A percentile compares a stretch with the other conserved stretches of the same genome.
Conservation (phyloP, 148 eudicot species). For the Cornus suecica region DNA sequence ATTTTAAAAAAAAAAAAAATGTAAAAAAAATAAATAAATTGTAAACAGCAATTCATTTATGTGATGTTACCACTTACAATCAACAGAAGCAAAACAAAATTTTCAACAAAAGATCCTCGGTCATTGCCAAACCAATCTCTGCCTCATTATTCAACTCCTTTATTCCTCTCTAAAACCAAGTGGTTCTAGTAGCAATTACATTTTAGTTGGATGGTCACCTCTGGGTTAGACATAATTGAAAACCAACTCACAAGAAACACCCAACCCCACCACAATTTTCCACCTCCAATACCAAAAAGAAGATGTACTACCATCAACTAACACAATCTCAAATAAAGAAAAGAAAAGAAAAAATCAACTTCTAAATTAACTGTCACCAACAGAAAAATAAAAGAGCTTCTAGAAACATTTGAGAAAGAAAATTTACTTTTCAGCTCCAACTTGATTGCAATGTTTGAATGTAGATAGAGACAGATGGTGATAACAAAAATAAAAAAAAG, state of each 20-base stretch:
- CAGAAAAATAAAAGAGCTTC: conserved; percentile 6
- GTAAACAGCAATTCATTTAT: neutral
- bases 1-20: too few species aligned
- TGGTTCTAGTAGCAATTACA: conserved; percentile 15
- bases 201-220: conserved; percentile 14
- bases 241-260: neutral
- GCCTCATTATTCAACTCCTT: neutral
- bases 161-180: neutral
- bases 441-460: neutral
- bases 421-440: neutral
- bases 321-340: neutral
- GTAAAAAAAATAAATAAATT: too few species aligned
- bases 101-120: neutral
- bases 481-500: neutral
- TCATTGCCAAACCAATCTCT: neutral
- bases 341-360: neutral
- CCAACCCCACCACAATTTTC: conserved; percentile 1
- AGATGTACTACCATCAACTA: neutral
- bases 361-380: neutral
- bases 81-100: neutral
- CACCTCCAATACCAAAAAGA: neutral
- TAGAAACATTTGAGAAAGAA: conserved; percentile 15
- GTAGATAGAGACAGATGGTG: conserved; percentile 5
- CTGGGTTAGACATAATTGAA: neutral
- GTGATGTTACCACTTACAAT: neutral